These are phyloP conservation scores for Ceratocystiopsis sp. DNA, from an alignment of 2,329 filamentous ascomycete genomes.

Conservation along the genomic window DNA sequence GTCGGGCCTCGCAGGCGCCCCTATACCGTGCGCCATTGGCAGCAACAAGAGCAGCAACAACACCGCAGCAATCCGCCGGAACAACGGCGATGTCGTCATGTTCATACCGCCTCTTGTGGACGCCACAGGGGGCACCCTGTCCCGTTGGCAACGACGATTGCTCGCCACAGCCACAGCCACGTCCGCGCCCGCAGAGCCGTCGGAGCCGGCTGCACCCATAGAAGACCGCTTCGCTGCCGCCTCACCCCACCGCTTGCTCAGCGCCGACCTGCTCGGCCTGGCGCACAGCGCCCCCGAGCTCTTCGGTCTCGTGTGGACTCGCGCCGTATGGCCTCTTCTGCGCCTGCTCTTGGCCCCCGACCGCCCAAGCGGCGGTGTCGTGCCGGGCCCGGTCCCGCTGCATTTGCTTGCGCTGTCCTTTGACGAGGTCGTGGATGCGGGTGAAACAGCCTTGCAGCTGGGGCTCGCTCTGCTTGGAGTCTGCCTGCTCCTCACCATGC, in stretches of 20 bases:
- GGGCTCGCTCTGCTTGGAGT: constrained; percentile 10
- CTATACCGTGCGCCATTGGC: neutral
- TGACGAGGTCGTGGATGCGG: constrained; percentile 19
- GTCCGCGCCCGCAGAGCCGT: constrained; percentile 8
- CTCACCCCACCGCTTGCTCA: neutral
- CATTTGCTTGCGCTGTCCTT: constrained; percentile 9
- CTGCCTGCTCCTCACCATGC: constrained; percentile 11
- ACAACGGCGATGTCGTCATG: constrained; percentile 9
- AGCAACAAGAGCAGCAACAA: neutral
- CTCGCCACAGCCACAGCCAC: neutral
- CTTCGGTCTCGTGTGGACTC: neutral
- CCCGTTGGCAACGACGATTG: constrained; percentile 11
- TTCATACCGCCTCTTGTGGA: constrained; percentile 21
- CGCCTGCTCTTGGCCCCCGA: too few species aligned
- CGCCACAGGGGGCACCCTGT: constrained; percentile 16
- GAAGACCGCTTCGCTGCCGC: neutral
- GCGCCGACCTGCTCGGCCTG: constrained; percentile 5
- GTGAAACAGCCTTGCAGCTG: constrained; percentile 6
- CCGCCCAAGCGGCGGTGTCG: neutral
- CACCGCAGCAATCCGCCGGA: constrained; percentile 1
- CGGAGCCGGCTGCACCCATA: constrained; percentile 5
- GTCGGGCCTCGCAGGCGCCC: too few species aligned
- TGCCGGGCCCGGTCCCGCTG: neutral
- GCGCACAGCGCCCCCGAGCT: neutral
- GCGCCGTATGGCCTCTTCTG: neutral